Evolutionary conservation across 345 rosid genomes (phyloP).

Genomic region (Corchorus olitorius): DNA sequence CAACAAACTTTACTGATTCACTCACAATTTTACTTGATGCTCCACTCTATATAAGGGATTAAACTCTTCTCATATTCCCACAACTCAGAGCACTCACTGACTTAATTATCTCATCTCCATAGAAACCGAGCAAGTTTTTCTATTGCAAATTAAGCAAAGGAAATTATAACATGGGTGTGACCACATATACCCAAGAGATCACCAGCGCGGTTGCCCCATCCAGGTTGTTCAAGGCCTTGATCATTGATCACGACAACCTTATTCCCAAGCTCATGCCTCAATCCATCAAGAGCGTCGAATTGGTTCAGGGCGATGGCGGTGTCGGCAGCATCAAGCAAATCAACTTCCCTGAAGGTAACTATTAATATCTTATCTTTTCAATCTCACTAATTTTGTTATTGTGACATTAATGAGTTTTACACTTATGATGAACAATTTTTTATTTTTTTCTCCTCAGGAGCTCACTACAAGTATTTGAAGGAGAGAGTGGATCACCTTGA

Average conservation of each 20-base stretch:
- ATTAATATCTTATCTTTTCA: too few relatives aligned
- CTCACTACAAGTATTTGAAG: background rate
- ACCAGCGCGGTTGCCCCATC: background rate
- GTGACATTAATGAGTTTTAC: too few relatives aligned
- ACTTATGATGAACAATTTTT: too few relatives aligned
- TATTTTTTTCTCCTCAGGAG: background rate
- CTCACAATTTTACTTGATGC: too few relatives aligned
- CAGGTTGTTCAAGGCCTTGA: slow-evolving; percentile 1
- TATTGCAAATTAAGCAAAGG: too few relatives aligned
- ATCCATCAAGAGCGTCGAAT: background rate
- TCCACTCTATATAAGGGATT: too few relatives aligned
- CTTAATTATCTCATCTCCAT: too few relatives aligned
- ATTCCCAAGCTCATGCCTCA: slow-evolving; percentile 1
- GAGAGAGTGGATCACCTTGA: background rate
- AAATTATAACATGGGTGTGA: background rate
- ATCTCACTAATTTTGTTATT: too few relatives aligned
- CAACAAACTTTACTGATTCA: too few relatives aligned
- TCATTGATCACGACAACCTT: background rate
- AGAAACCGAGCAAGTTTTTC: too few relatives aligned
- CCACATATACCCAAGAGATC: background rate
- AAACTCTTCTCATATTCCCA: too few relatives aligned
- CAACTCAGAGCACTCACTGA: too few relatives aligned
- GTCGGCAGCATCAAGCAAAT: background rate
- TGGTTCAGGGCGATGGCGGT: background rate
- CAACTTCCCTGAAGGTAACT: slow-evolving; percentile 5